Evolutionary conservation across 2,329 filamentous ascomycete species (phyloP).

Genomic region (Chalara sp.): DNA sequence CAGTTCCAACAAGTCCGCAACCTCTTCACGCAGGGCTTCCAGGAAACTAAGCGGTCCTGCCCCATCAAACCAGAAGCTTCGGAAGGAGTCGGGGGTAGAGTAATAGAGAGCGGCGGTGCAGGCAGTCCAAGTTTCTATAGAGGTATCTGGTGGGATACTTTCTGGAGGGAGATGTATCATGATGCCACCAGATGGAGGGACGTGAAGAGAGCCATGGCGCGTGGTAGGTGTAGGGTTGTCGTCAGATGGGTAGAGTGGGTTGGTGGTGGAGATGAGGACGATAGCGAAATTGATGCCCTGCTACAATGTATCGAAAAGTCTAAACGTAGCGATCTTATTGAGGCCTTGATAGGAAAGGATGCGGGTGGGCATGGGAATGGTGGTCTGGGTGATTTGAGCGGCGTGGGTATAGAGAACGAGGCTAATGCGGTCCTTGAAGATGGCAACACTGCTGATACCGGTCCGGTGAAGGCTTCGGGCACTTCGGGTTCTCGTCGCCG

Average conservation of each 20-base stretch:
- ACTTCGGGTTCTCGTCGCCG: background rate
- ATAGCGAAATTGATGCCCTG: background rate
- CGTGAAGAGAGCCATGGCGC: slow-evolving; percentile 15
- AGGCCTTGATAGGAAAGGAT: background rate
- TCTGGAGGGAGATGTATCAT: slow-evolving; percentile 7
- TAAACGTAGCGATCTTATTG: background rate
- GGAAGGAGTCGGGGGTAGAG: background rate
- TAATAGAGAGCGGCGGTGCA: background rate
- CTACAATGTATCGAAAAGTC: background rate
- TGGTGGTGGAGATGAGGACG: background rate
- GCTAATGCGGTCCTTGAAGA: too few relatives aligned
- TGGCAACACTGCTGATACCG: too few relatives aligned
- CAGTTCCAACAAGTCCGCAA: background rate
- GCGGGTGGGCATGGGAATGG: background rate
- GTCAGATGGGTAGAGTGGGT: slow-evolving; percentile 12
- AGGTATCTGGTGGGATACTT: slow-evolving; percentile 17
- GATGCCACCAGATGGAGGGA: slow-evolving; percentile 15
- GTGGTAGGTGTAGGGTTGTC: slow-evolving; percentile 18
- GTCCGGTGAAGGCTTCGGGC: background rate
- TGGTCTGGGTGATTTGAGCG: background rate
- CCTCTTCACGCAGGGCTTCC: background rate
- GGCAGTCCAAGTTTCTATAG: slow-evolving; percentile 1
- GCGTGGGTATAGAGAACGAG: background rate
- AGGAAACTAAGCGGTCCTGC: background rate
- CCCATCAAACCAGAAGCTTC: background rate